Conservation (phyloP, 805 yeast genomes). For the Candida vaughaniae region DNA sequence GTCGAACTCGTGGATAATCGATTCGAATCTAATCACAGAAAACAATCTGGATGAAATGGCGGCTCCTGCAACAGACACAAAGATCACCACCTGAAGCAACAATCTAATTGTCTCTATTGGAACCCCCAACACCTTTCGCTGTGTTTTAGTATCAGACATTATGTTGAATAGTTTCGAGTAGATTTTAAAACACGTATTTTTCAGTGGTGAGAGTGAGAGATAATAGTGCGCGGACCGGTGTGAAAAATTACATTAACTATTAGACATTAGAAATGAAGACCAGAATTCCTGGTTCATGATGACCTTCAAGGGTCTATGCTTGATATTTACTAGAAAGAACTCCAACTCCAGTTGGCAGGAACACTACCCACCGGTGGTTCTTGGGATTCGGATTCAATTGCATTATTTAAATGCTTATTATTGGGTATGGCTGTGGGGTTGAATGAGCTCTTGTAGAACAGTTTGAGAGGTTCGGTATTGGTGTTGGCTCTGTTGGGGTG, state of each 20-base stretch:
- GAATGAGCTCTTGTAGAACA: not conserved
- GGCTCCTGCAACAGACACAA: constrained; percentile 81
- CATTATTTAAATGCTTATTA: constrained; percentile 3
- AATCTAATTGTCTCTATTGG: constrained; percentile 37
- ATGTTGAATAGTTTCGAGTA: too few relatives aligned
- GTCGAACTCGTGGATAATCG: constrained; percentile 96
- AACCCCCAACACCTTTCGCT: constrained; percentile 25
- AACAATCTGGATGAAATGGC: constrained; percentile 90
- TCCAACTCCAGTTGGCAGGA: constrained; percentile 80
- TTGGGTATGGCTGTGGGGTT: not conserved
- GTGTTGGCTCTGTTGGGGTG: not conserved
- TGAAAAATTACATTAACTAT: too few relatives aligned
- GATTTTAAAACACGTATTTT: too few relatives aligned
- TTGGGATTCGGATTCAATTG: constrained; percentile 25
- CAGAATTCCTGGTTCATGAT: too few relatives aligned
- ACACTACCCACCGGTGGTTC: constrained; percentile 47
- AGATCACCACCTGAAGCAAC: constrained; percentile 63
- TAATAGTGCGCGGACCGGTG: too few relatives aligned
- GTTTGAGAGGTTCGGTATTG: not conserved
- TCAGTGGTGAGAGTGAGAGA: not conserved
- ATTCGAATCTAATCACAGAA: constrained; percentile 94
- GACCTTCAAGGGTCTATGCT: too few relatives aligned
- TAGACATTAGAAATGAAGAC: too few relatives aligned
- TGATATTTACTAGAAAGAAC: constrained; percentile 6
- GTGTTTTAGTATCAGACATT: constrained; percentile 15